Base-by-base conservation (phyloP, 2,329 filamentous ascomycete species). In the Sarocladium oryzae region DNA sequence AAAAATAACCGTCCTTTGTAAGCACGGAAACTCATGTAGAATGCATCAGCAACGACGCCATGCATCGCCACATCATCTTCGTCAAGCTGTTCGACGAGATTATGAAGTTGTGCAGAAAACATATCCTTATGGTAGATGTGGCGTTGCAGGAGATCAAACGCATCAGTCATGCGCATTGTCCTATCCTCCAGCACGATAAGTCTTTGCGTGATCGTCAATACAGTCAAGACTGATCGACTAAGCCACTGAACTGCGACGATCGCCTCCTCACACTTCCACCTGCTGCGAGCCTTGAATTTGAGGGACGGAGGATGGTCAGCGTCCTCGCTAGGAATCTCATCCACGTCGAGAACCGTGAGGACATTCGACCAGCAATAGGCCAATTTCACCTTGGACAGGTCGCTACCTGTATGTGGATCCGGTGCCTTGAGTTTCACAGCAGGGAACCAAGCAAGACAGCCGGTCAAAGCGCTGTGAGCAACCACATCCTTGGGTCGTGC, bases 331-430 rank as follows among this genome's bases (percentile, higher is more conserved):
- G 78, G 77, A 11, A 84, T 74, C 58, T 93, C 86, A 49, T 92
- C 84, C 10, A 97, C 82, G 56, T 99, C 93, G 21, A 99, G 72
- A 4, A 99, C 85, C 0, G 91, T 97, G 57, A 99, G 72, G n/a
- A 97, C 83, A 61, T 97, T 97, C 2, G 93, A 97, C 93, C 93
- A 99, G 67, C 91, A 96, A 70, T 99, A 99, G 1, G 89, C 92
- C 16, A 99, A 78, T 66, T 99, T 97, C 33, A 86, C 87, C 61
- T 84, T 86, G 16, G 88, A 91, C 9, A 85, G 76, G 7, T 84
- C 79, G 59, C 83, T 86, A 4, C 82, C 83, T 1, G 80, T 82
- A 43, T 79, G 76, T 2, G 80, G 73, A 55, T 89, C 84, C 9
- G 82, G 79, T 15, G 82, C 80, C 66, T 97, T 97, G 38, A 99